Conservation (phyloP, 768 basidiomycete species). For the Pleurotus tuoliensis region DNA sequence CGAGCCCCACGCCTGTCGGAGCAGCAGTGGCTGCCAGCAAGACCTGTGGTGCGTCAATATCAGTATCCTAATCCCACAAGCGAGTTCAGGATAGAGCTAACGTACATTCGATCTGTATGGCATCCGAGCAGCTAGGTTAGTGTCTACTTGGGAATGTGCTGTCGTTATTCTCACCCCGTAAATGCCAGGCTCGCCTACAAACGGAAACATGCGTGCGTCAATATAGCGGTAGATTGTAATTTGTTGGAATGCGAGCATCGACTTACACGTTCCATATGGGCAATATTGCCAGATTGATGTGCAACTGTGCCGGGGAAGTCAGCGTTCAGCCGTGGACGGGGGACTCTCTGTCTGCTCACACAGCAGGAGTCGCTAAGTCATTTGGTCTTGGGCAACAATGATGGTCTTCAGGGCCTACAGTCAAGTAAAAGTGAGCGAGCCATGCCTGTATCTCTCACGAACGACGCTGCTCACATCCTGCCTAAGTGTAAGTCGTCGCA, state of each 20-base stretch:
- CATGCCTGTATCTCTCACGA: no score
- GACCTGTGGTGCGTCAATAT: neutral
- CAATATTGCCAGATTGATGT: slow-evolving; percentile 3
- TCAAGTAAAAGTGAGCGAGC: neutral
- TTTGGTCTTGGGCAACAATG: slow-evolving; percentile 3
- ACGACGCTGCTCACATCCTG: neutral
- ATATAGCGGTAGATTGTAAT: no score
- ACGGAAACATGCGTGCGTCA: no score
- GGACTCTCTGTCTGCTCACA: neutral
- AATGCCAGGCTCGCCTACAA: neutral
- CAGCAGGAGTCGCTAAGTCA: neutral
- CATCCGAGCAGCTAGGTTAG: neutral
- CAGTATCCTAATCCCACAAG: neutral
- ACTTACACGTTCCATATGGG: slow-evolving; percentile 1
- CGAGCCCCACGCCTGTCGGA: neutral
- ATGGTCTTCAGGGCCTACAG: neutral
- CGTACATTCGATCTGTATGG: slow-evolving; percentile 1
- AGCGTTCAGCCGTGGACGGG: neutral
- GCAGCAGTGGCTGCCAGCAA: slow-evolving; percentile 1
- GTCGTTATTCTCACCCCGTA: neutral
- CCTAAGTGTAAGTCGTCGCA: neutral
- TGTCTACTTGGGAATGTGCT: no score
- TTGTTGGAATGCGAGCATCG: neutral
- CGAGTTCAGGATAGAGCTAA: no score
- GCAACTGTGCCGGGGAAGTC: neutral